Conservation (phyloP, 2,329 filamentous ascomycete genomes). For the Ampelomyces quisqualis region DNA sequence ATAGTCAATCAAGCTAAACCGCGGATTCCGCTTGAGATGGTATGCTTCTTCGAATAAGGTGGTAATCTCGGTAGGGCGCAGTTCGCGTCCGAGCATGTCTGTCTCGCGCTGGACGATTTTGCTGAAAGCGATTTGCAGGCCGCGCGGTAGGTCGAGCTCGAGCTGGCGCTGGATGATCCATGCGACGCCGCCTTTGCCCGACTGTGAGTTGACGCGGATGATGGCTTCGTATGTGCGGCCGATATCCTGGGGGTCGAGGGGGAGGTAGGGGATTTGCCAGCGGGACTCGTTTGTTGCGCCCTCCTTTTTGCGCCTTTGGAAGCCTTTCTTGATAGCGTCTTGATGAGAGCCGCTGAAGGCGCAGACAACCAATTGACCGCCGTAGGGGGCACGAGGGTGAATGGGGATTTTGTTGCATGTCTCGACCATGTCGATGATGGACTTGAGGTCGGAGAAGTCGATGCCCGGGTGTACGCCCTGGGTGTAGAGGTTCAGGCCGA, state of each 20-base stretch:
- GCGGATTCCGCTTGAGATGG: slow-evolving; percentile 77
- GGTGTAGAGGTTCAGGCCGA: slow-evolving; percentile 91
- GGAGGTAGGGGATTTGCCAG: slow-evolving; percentile 90
- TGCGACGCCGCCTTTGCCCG: slow-evolving; percentile 88
- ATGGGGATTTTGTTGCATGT: slow-evolving; percentile 93
- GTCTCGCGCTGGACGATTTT: slow-evolving; percentile 80
- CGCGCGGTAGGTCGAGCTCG: slow-evolving; percentile 87
- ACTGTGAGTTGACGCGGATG: slow-evolving; percentile 96
- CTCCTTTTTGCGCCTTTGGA: slow-evolving; percentile 66
- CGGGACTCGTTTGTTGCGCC: slow-evolving; percentile 62
- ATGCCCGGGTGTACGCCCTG: slow-evolving; percentile 83
- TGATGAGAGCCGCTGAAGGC: slow-evolving; percentile 92
- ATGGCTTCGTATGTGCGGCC: slow-evolving; percentile 97
- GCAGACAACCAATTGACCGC: slow-evolving; percentile 85
- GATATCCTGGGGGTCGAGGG: slow-evolving; percentile 89
- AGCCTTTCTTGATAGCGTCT: slow-evolving; percentile 91
- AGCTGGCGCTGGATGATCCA: slow-evolving; percentile 91
- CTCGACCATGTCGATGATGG: slow-evolving; percentile 86
- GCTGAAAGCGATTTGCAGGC: slow-evolving; percentile 88
- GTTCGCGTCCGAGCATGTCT: slow-evolving; percentile 78
- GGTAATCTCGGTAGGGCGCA: slow-evolving; percentile 80
- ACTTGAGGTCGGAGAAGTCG: slow-evolving; percentile 87
- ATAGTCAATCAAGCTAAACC: slow-evolving; percentile 88
- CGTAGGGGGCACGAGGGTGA: slow-evolving; percentile 86
- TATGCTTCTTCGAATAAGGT: slow-evolving; percentile 87